Evolutionary conservation across 306 rosid species (phyloP).

Genomic region (Prunus padus): DNA sequence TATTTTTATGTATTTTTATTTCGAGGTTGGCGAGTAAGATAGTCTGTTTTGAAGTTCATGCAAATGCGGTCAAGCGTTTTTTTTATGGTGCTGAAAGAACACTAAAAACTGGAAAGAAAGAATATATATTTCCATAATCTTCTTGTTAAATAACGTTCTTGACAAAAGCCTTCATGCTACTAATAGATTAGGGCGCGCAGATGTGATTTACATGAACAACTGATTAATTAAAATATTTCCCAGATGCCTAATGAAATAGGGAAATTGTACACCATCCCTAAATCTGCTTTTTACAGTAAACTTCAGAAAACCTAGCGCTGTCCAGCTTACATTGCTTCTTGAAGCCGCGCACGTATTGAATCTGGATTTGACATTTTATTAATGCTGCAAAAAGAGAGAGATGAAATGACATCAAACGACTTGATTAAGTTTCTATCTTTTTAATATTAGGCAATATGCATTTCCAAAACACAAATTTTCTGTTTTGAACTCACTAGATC

Average conservation of each 20-base stretch:
- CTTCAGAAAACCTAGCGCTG: not conserved
- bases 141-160: not conserved
- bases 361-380: constrained; percentile 45
- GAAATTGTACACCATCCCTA: not conserved
- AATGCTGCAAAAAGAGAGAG: constrained; percentile 46
- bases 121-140: not conserved
- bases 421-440: not conserved
- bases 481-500: constrained; percentile 43
- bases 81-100: not conserved
- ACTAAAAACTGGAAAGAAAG: not conserved
- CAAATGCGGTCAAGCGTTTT: not conserved
- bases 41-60: too few relatives aligned
- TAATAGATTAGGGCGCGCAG: not conserved
- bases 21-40: too few relatives aligned
- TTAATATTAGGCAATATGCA: not conserved
- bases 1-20: too few relatives aligned
- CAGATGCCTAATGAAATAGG: not conserved
- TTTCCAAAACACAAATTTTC: too few relatives aligned
- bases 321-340: constrained; percentile 52
- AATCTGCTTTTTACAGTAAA: not conserved
- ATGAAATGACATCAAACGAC: not conserved
- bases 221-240: constrained; percentile 1
- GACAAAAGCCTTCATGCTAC: not conserved
- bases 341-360: constrained; percentile 46
- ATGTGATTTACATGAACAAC: not conserved